Evolutionary conservation across 805 yeast species (phyloP).

Genomic region (Yamadazyma endophytica): DNA sequence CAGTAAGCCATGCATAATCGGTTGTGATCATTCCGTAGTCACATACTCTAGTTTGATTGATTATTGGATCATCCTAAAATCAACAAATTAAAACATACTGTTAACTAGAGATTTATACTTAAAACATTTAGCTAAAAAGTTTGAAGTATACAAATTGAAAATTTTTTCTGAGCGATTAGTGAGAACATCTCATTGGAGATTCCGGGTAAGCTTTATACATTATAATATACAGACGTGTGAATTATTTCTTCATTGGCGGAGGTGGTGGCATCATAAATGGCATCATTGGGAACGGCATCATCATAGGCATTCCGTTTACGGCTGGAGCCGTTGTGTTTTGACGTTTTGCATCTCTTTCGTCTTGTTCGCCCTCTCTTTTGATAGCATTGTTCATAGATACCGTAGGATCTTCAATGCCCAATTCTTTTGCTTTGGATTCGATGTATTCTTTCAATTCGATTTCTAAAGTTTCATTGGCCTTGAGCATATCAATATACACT

Average conservation of each 20-base stretch:
- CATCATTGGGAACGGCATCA: conserved; percentile 15
- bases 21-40: conserved; percentile 47
- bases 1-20: conserved; percentile 28
- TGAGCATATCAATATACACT: conserved; percentile 68
- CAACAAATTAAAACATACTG: conserved; percentile 3
- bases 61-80: conserved; percentile 20
- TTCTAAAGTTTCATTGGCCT: conserved; percentile 57
- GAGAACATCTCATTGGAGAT: background rate
- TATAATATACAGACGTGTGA: background rate
- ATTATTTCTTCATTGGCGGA: conserved; percentile 7
- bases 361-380: conserved; percentile 16
- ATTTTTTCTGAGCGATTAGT: conserved; percentile 3
- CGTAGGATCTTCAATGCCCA: conserved; percentile 33
- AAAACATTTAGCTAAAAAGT: conserved; percentile 1
- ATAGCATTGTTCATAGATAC: conserved; percentile 8
- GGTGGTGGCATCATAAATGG: conserved; percentile 7
- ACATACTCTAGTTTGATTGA: conserved; percentile 47
- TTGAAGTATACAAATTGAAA: conserved; percentile 2
- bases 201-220: background rate
- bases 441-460: conserved; percentile 50
- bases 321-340: conserved; percentile 15
- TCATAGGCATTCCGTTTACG: conserved; percentile 11
- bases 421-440: conserved; percentile 26
- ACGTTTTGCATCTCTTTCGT: conserved; percentile 24
- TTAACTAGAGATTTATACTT: conserved; percentile 1